These are phyloP conservation scores for Castanea mollissima DNA, from an alignment of 306 rosid genomes.

Conservation along the genomic window DNA sequence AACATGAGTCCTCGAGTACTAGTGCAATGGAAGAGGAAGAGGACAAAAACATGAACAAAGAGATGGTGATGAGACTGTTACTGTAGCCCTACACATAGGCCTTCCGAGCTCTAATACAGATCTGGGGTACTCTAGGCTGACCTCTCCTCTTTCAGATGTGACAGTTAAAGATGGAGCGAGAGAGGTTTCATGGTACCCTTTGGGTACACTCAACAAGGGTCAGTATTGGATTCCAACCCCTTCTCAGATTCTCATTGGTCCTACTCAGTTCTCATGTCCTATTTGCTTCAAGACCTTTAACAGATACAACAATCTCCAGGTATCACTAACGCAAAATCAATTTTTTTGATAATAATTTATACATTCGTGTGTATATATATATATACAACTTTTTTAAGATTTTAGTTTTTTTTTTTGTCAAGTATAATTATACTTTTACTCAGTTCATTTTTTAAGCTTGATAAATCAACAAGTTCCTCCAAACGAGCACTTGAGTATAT, in stretches of 20 bases:
- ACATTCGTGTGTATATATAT: too few relatives aligned
- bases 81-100: constrained; percentile 63
- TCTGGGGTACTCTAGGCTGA: constrained; percentile 20
- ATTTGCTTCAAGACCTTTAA: constrained; percentile 81
- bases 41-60: constrained; percentile 13
- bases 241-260: constrained; percentile 83
- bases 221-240: constrained; percentile 90
- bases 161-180: constrained; percentile 17
- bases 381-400: too few relatives aligned
- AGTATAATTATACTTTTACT: too few relatives aligned
- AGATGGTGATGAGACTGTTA: constrained; percentile 18
- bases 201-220: constrained; percentile 44
- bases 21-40: constrained; percentile 1
- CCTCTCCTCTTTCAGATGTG: constrained; percentile 22
- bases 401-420: too few relatives aligned
- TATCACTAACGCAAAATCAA: not conserved
- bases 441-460: too few relatives aligned
- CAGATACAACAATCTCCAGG: constrained; percentile 93
- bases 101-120: constrained; percentile 49
- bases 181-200: constrained; percentile 34
- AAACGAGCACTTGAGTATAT: not conserved
- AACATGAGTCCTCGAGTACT: constrained; percentile 20
- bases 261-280: constrained; percentile 76
- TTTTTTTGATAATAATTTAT: too few relatives aligned
- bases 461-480: too few relatives aligned